A percentile compares a stretch with the other conserved stretches of the same genome.
Evolutionary conservation across 192 early-diverging fungal genomes (phyloP).

Genomic region (Rhizoclosmatium sp.): DNA sequence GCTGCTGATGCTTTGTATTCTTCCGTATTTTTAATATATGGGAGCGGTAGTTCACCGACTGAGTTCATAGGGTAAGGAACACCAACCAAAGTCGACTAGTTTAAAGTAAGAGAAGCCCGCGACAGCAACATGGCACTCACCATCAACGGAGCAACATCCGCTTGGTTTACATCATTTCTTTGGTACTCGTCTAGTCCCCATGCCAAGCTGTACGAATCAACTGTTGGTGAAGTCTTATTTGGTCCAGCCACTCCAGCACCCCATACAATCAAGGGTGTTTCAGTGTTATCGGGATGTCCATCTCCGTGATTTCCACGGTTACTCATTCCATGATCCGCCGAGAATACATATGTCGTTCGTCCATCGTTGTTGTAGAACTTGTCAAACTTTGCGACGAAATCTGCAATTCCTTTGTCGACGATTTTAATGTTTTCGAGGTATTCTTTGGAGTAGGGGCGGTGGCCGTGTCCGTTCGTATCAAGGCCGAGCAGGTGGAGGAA

Average conservation of each 20-base stretch:
- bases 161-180: slow-evolving; percentile 89
- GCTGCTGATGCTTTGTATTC: slow-evolving; percentile 79
- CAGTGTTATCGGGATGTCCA: slow-evolving; percentile 94
- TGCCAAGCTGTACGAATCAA: slow-evolving; percentile 66
- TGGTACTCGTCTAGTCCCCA: slow-evolving; percentile 72
- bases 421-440: slow-evolving; percentile 87
- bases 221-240: slow-evolving; percentile 56
- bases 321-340: slow-evolving; percentile 96
- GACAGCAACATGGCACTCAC: slow-evolving; percentile 43
- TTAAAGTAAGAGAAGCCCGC: slow-evolving; percentile 1
- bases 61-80: slow-evolving; percentile 92
- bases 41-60: slow-evolving; percentile 86
- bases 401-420: slow-evolving; percentile 80
- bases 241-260: slow-evolving; percentile 87
- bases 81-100: slow-evolving; percentile 81
- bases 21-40: slow-evolving; percentile 74
- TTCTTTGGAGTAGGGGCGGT: slow-evolving; percentile 83
- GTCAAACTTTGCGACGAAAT: slow-evolving; percentile 74
- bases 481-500: slow-evolving; percentile 95
- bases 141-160: slow-evolving; percentile 97
- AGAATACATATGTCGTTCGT: slow-evolving; percentile 89
- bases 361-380: slow-evolving; percentile 82
- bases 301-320: slow-evolving; percentile 93
- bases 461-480: slow-evolving; percentile 93
- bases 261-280: slow-evolving; percentile 94